phyloP scores from a whole-genome alignment of 306 rosid genomes.

The Rosa chinensis region DNA sequence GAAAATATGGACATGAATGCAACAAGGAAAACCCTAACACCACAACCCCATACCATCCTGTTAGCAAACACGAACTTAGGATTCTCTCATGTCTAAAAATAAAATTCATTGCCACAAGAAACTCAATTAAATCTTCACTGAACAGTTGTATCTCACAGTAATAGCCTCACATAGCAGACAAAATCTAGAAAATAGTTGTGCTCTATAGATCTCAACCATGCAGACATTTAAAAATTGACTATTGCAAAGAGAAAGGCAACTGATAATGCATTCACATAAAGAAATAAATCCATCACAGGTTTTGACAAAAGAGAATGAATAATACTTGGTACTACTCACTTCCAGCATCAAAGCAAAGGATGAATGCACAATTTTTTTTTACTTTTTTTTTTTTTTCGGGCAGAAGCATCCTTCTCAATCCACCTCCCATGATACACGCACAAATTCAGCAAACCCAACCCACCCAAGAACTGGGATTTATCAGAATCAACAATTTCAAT shows the following conservation, averaged over 20 bases:
- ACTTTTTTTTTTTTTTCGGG: no score
- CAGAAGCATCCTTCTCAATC: neutral
- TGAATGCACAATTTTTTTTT: neutral
- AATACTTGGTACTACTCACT: neutral
- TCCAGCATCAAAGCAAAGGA: neutral
- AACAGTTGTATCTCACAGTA: neutral
- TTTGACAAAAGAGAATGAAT: neutral
- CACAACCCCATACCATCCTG: neutral
- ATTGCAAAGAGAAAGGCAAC: neutral
- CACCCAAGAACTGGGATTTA: no score
- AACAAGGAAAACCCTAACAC: neutral
- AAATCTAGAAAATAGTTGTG: no score
- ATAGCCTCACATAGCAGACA: neutral
- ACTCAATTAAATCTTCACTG: neutral
- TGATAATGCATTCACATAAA: neutral
- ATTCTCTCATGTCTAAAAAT: neutral
- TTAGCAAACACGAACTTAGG: neutral
- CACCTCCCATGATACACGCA: no score
- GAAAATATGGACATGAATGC: neutral
- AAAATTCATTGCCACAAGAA: neutral
- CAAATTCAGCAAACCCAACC: no score
- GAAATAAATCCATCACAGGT: neutral
- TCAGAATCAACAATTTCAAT: no score
- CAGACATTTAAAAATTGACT: neutral
- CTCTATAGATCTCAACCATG: neutral